Evolutionary conservation across 78 protist genomes (phyloP).

Genomic region (Dictyostelium purpureum): DNA sequence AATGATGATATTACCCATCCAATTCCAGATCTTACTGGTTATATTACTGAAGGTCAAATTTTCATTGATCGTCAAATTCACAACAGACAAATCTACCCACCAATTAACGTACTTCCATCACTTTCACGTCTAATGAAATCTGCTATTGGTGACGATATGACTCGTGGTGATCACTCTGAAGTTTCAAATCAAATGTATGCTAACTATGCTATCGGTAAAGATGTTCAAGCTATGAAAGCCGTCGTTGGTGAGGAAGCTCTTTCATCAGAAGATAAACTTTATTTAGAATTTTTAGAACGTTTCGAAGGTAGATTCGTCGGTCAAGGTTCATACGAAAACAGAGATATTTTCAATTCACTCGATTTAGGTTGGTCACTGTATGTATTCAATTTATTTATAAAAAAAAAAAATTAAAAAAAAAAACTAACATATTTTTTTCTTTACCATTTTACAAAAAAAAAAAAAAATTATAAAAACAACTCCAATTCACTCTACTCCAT

Average conservation of each 20-base stretch:
- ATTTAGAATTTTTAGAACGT: conserved; percentile 97
- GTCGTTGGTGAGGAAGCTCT: conserved; percentile 99
- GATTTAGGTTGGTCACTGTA: conserved; percentile 98
- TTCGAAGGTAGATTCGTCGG: conserved; percentile 97
- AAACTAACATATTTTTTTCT: too few species aligned
- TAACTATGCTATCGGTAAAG: conserved; percentile 99
- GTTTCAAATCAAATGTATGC: conserved; percentile 99
- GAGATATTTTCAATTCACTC: conserved; percentile 95
- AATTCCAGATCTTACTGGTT: conserved; percentile 99
- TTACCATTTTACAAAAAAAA: too few species aligned
- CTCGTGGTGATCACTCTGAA: conserved; percentile 97
- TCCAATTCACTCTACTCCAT: too few species aligned
- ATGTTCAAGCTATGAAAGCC: conserved; percentile 99
- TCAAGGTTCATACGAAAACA: conserved; percentile 94
- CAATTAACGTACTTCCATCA: conserved; percentile 99
- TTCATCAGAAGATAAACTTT: conserved; percentile 95
- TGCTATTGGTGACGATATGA: conserved; percentile 98
- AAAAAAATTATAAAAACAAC: too few species aligned
- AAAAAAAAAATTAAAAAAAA: too few species aligned
- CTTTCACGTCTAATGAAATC: conserved; percentile 99
- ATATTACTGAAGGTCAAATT: conserved; percentile 99
- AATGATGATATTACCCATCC: conserved; percentile 99
- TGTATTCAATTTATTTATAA: neutral
- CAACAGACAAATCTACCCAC: conserved; percentile 98
- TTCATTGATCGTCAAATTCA: conserved; percentile 98